Evolutionary conservation across 2,329 filamentous ascomycete species (phyloP), one percentile per base, ranked within the genome.

Genomic region (Penicillium sp.): DNA sequence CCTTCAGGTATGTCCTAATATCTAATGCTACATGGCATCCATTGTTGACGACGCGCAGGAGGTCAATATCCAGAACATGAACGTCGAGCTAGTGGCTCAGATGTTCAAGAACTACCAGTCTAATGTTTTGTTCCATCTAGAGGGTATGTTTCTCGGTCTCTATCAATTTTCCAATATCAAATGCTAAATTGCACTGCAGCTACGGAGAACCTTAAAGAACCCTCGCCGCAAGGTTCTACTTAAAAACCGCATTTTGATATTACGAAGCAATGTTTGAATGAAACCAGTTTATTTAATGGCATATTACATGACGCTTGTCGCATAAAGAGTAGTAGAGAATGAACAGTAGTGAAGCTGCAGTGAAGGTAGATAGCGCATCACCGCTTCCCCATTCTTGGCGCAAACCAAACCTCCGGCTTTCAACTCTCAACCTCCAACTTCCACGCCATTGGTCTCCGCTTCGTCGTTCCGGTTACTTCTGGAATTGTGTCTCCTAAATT

Each of bases 41-140:
- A 27, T 19, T 48, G 16, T 44, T 58, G 22, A 53, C 55, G n/a
- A 33, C 21, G 9, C 55, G 6, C 66, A 96, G 90, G 93, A 98
- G 65, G 97, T 98, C 82, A 98, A 98, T 71, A 88, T 97, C 55
- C 90, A 96, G 70, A 99, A 98, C 75, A 97, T 98, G 92, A 96
- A 99, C 71, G 91, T 97, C 35, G 95, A 98, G 78, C 84, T 98
- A 3, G 95, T 98, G 5, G 93, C 93, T 1, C 93, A 98, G 73
- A 99, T 99, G 95, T 99, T 98, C 82, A 97, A 98, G 80, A 99
- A 98, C 77, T 99, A 99, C 74, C 93, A 97, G 75, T 96, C 92
- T 11, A 99, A 98, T 68, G 93, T 98, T 14, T 80, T 98, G 6
- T 98, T 99, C 74, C 95, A 99, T 69, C 83, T 99, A 6, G 95